Conservation (phyloP, 1,284 basidiomycete genomes). For the Puccinia coronata region DNA sequence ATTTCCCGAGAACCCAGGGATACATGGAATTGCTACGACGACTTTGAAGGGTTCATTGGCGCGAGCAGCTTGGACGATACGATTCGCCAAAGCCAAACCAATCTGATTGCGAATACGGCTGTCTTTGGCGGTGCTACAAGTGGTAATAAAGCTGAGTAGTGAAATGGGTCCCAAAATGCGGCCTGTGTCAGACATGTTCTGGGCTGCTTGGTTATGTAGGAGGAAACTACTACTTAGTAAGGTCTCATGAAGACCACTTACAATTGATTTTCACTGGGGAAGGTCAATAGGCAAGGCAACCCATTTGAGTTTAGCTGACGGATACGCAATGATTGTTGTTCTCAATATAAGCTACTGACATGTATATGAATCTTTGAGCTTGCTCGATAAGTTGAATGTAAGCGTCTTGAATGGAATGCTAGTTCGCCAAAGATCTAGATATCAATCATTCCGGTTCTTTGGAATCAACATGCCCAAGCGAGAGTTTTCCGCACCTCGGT, state of each 20-base stretch:
- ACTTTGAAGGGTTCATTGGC: slow-evolving; percentile 77
- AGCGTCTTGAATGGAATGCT: slow-evolving; percentile 58
- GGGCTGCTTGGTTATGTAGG: background rate
- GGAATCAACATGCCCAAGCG: slow-evolving; percentile 46
- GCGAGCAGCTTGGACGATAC: slow-evolving; percentile 75
- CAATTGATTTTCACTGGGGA: slow-evolving; percentile 79
- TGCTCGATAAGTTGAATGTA: slow-evolving; percentile 80
- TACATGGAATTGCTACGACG: slow-evolving; percentile 72
- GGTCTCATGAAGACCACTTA: slow-evolving; percentile 61
- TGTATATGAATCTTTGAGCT: slow-evolving; percentile 83
- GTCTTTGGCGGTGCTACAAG: slow-evolving; percentile 58
- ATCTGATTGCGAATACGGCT: slow-evolving; percentile 76
- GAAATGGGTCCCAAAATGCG: slow-evolving; percentile 35
- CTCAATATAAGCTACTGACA: slow-evolving; percentile 64
- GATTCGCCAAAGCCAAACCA: slow-evolving; percentile 74
- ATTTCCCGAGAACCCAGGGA: slow-evolving; percentile 56
- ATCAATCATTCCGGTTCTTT: background rate
- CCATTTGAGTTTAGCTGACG: background rate
- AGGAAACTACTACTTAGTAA: slow-evolving; percentile 13
- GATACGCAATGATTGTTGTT: background rate
- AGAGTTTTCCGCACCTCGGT: slow-evolving; percentile 58
- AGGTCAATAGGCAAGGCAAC: background rate
- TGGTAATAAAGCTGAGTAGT: slow-evolving; percentile 74
- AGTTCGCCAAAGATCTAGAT: background rate
- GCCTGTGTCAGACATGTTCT: background rate